A percentile compares a stretch with the other conserved stretches of the same genome.
Evolutionary conservation across 2,329 filamentous ascomycete species (phyloP).

Genomic region (Colletotrichum sublineola): DNA sequence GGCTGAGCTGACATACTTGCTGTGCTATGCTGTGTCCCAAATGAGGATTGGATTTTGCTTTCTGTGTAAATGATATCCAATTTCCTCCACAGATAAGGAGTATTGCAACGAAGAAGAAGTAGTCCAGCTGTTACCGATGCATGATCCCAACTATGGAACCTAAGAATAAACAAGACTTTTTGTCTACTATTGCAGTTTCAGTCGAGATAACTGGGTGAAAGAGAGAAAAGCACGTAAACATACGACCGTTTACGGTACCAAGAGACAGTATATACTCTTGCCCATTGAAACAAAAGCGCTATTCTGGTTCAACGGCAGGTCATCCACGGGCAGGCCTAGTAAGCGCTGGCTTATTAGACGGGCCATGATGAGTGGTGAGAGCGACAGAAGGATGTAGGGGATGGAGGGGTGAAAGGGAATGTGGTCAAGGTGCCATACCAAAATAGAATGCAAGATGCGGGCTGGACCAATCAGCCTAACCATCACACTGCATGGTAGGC

Average conservation of each 20-base stretch:
- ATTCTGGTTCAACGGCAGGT: conserved; percentile 20
- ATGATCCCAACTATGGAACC: conserved; percentile 30
- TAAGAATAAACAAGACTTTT: conserved; percentile 25
- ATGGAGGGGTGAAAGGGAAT: conserved; percentile 33
- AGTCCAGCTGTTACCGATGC: conserved; percentile 36
- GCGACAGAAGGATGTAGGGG: conserved; percentile 34
- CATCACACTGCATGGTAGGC: conserved; percentile 51
- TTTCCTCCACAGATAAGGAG: conserved; percentile 22
- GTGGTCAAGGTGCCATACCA: conserved; percentile 29
- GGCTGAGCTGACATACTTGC: conserved; percentile 56
- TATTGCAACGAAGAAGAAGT: conserved; percentile 32
- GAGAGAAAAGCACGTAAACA: conserved; percentile 22
- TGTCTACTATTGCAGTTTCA: conserved; percentile 21
- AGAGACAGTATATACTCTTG: conserved; percentile 43
- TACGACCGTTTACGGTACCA: conserved; percentile 18
- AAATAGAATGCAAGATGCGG: conserved; percentile 41
- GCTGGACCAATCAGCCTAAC: conserved; percentile 47
- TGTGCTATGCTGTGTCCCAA: conserved; percentile 32
- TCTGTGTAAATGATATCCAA: background rate
- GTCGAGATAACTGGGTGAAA: conserved; percentile 19
- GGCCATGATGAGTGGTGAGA: conserved; percentile 38
- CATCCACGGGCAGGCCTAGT: conserved; percentile 32
- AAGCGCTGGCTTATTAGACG: conserved; percentile 41
- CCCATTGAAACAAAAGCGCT: conserved; percentile 13
- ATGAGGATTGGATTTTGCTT: conserved; percentile 15